Evolutionary conservation across 2,329 filamentous ascomycete species (phyloP).

Genomic region (Alternaria atra): DNA sequence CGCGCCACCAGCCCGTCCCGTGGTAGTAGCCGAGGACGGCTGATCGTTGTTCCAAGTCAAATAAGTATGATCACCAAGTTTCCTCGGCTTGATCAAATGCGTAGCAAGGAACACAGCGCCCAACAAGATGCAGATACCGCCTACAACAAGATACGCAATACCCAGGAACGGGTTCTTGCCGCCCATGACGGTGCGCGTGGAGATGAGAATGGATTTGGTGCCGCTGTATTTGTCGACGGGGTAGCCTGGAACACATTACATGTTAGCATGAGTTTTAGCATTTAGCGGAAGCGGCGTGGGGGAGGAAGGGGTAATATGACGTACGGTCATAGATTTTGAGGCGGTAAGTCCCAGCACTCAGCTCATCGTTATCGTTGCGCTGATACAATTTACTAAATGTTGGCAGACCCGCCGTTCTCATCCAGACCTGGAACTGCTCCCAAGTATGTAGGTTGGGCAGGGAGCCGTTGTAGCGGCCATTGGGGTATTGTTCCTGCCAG

Average conservation of each 20-base stretch:
- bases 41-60: slow-evolving; percentile 90
- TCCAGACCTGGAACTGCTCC: slow-evolving; percentile 96
- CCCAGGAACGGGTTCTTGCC: slow-evolving; percentile 95
- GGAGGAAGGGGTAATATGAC: slow-evolving; percentile 41
- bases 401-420: slow-evolving; percentile 93
- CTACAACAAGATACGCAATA: slow-evolving; percentile 94
- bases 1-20: slow-evolving; percentile 53
- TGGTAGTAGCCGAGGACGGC: slow-evolving; percentile 65
- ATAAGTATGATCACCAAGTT: slow-evolving; percentile 97
- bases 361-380: slow-evolving; percentile 75
- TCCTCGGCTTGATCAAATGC: slow-evolving; percentile 91
- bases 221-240: slow-evolving; percentile 80
- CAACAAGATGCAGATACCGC: slow-evolving; percentile 88
- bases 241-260: slow-evolving; percentile 69
- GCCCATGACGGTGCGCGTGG: slow-evolving; percentile 90
- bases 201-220: slow-evolving; percentile 88
- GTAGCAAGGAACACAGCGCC: slow-evolving; percentile 88
- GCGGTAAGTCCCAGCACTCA: slow-evolving; percentile 77
- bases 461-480: slow-evolving; percentile 70
- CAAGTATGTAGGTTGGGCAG: slow-evolving; percentile 78
- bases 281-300: not conserved
- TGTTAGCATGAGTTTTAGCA: slow-evolving; percentile 30
- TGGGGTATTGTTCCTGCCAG: slow-evolving; percentile 76
- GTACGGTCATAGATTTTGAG: slow-evolving; percentile 81
- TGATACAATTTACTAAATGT: slow-evolving; percentile 93